phyloP scores from a whole-genome alignment of 129 eudicot genomes.

The Flaveria bidentis region DNA sequence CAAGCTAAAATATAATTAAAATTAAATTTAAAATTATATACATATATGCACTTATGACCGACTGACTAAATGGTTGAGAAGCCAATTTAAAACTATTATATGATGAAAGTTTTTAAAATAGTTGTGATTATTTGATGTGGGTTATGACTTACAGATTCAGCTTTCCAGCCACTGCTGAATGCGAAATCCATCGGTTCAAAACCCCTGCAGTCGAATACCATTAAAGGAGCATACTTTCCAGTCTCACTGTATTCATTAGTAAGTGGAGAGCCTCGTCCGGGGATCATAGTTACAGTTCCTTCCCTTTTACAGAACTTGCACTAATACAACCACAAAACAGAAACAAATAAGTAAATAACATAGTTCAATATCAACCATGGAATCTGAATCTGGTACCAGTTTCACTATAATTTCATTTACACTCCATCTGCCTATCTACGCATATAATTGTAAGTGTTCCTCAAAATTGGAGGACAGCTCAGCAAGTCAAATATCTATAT shows the following conservation, averaged over 20 bases:
- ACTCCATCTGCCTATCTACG: background rate
- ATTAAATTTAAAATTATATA: background rate
- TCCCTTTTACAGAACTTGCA: conserved; percentile 92
- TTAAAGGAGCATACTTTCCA: conserved; percentile 60
- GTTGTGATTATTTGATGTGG: background rate
- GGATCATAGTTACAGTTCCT: conserved; percentile 74
- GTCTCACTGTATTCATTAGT: conserved; percentile 48
- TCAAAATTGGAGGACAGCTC: conserved; percentile 14
- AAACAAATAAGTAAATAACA: conserved; percentile 6
- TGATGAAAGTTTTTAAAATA: background rate
- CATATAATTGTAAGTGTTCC: background rate
- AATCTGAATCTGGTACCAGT: background rate
- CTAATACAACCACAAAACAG: conserved; percentile 41
- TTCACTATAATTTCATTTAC: conserved; percentile 2
- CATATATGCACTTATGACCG: background rate
- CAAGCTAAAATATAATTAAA: conserved; percentile 24
- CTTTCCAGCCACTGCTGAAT: conserved; percentile 80
- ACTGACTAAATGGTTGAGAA: background rate
- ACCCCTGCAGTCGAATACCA: conserved; percentile 93
- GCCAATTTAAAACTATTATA: background rate
- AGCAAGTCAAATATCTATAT: conserved; percentile 10
- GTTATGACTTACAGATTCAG: conserved; percentile 67
- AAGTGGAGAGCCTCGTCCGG: conserved; percentile 68
- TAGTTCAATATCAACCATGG: conserved; percentile 1
- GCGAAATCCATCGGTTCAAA: conserved; percentile 76